A percentile compares a stretch with the other conserved stretches of the same genome.
Conservation (phyloP, 306 rosid species). For the Luffa aegyptiaca region DNA sequence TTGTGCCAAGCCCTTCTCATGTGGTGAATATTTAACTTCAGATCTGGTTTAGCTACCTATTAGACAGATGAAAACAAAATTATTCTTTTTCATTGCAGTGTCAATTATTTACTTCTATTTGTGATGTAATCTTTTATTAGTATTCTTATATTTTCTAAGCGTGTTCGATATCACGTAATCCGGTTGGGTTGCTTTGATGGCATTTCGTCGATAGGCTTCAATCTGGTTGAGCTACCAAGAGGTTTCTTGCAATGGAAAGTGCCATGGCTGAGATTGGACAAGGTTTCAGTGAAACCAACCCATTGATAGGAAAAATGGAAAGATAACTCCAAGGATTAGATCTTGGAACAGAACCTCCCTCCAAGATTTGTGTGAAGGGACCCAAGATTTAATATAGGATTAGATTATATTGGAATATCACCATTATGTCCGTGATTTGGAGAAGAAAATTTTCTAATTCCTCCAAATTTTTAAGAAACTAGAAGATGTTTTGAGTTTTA, state of each 20-base stretch:
- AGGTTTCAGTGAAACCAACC: not conserved
- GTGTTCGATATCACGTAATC: not conserved
- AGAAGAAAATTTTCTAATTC: no score
- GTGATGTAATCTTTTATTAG: not conserved
- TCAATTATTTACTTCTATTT: not conserved
- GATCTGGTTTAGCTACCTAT: not conserved
- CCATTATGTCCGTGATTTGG: no score
- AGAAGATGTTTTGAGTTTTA: no score
- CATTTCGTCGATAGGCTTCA: not conserved
- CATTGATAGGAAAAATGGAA: no score
- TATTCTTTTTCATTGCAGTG: not conserved
- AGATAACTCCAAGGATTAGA: no score
- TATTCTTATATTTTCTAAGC: not conserved
- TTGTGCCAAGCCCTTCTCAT: not conserved
- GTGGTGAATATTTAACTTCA: not conserved
- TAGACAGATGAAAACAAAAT: not conserved
- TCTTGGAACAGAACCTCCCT: no score
- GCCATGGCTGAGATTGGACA: no score
- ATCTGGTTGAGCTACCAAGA: not conserved
- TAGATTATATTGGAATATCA: no score
- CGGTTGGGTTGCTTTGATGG: not conserved
- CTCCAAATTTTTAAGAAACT: no score
- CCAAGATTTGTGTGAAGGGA: no score
- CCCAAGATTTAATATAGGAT: no score
- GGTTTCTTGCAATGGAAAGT: not conserved